Evolutionary conservation across 2,329 filamentous ascomycete genomes (phyloP), one percentile per base, ranked within the genome.

Genomic region (Blumeria graminis): DNA sequence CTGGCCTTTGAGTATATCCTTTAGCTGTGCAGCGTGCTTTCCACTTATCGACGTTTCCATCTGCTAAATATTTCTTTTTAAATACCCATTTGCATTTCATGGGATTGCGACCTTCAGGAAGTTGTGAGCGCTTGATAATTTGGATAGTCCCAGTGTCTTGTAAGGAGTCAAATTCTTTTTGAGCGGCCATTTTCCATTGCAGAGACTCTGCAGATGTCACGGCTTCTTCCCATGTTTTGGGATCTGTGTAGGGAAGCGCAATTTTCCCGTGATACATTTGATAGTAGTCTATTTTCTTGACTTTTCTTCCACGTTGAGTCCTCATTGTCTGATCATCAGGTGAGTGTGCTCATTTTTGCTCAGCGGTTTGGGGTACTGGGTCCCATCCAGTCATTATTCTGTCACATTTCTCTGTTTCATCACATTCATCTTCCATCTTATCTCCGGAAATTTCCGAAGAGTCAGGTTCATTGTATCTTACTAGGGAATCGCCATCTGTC

Each of bases 51-150:
- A 52, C 35, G 1, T 52, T 33, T n/a, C 48, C 48, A 14, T 35
- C 16, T 10, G 48, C 48, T 11, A 52, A 14, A 52, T 34, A 35
- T 33, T 34, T 52, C 48, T 35, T 52, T 35, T 52, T 34, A 16
- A 52, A 52, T 9, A 52, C 48, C 32, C 48, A 52, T n/a, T 52
- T 52, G 13, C 48, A 34, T 52, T 52, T 52, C 48, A 52, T 52
- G 32, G 28, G 48, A n/a, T 52, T 52, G 32, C 48, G 28, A 10
- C 48, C 48, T 52, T 52, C 35, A 33, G 28, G 32, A 35, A 52
- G 48, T 16, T 52, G 32, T 32, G 32, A 52, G 9, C 16, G 48
- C 35, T 28, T 10, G n/a, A 52, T 52, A 32, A 52, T 52, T 32
- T 6, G 22, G 33, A 52, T 35, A 13, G 32, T 33, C 16, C 28